A percentile compares a stretch with the other conserved stretches of the same genome.
Evolutionary conservation across 140 eudicot species (phyloP).

Genomic region (Stevia rebaudiana): DNA sequence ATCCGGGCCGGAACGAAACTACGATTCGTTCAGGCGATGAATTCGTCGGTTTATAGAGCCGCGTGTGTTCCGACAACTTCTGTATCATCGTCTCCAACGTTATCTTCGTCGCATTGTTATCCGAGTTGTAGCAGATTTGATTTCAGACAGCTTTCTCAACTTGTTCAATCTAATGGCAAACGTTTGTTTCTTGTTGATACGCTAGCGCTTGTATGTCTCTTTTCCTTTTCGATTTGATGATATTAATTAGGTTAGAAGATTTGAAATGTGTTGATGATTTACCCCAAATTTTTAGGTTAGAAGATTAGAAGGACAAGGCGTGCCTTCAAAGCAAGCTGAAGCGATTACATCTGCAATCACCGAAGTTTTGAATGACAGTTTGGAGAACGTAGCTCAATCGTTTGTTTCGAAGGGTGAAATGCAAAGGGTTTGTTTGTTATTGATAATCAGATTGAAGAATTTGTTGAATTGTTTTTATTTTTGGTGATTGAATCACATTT

Average conservation of each 20-base stretch:
- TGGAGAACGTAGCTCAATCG: slow-evolving; percentile 74
- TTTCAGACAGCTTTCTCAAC: slow-evolving; percentile 50
- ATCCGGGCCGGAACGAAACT: slow-evolving; percentile 36
- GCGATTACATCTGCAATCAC: slow-evolving; percentile 70
- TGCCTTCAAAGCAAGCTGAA: slow-evolving; percentile 76
- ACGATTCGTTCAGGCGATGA: slow-evolving; percentile 25
- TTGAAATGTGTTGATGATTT: neutral
- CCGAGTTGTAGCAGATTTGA: slow-evolving; percentile 18
- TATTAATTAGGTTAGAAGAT: neutral
- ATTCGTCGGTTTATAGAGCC: slow-evolving; percentile 10
- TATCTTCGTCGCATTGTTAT: slow-evolving; percentile 17
- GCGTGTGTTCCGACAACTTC: neutral
- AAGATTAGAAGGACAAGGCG: slow-evolving; percentile 74
- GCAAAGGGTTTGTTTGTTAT: slow-evolving; percentile 53
- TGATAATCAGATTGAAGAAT: neutral
- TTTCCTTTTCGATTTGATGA: slow-evolving; percentile 5
- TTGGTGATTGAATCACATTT: slow-evolving; percentile 1
- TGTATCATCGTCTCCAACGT: slow-evolving; percentile 18
- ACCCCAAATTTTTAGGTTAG: slow-evolving; percentile 45
- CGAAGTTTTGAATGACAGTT: slow-evolving; percentile 65
- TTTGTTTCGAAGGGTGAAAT: slow-evolving; percentile 64
- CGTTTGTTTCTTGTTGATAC: slow-evolving; percentile 72
- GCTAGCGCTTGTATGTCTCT: slow-evolving; percentile 49
- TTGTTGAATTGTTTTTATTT: neutral
- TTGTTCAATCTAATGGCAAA: slow-evolving; percentile 49